Conservation (phyloP, 2,329 filamentous ascomycete species). For the Thelonectria discophora region DNA sequence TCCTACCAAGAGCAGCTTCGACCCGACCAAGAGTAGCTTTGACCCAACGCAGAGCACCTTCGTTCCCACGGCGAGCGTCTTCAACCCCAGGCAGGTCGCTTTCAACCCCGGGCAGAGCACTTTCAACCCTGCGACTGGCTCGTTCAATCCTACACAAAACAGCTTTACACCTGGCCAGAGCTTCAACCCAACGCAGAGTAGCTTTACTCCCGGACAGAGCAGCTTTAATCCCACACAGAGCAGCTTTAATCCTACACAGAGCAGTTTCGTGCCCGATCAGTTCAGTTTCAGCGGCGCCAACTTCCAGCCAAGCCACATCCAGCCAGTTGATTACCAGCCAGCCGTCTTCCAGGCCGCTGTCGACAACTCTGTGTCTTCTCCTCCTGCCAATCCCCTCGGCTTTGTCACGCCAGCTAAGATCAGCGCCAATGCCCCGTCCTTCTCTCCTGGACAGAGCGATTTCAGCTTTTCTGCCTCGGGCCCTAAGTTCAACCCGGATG, state of each 20-base stretch:
- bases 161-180: conserved; percentile 53
- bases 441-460: conserved; percentile 71
- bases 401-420: conserved; percentile 58
- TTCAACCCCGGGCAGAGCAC: conserved; percentile 65
- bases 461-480: conserved; percentile 75
- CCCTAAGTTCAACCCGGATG: conserved; percentile 78
- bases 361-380: conserved; percentile 34
- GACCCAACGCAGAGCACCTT: conserved; percentile 56
- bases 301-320: conserved; percentile 25
- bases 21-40: conserved; percentile 62
- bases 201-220: conserved; percentile 52
- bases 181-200: conserved; percentile 71
- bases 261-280: conserved; percentile 61
- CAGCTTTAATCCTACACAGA: conserved; percentile 65
- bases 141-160: conserved; percentile 67
- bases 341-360: conserved; percentile 54
- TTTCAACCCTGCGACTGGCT: conserved; percentile 72
- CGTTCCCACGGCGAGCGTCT: conserved; percentile 76
- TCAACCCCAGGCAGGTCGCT: conserved; percentile 49
- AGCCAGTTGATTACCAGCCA: conserved; percentile 54
- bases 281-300: conserved; percentile 30
- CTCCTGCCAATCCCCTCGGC: conserved; percentile 25
- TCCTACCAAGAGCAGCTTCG: conserved; percentile 81
- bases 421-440: conserved; percentile 74
- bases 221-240: conserved; percentile 65